phyloP scores from a whole-genome alignment of 2,329 filamentous ascomycete genomes.

The Aspergillus flavus region DNA sequence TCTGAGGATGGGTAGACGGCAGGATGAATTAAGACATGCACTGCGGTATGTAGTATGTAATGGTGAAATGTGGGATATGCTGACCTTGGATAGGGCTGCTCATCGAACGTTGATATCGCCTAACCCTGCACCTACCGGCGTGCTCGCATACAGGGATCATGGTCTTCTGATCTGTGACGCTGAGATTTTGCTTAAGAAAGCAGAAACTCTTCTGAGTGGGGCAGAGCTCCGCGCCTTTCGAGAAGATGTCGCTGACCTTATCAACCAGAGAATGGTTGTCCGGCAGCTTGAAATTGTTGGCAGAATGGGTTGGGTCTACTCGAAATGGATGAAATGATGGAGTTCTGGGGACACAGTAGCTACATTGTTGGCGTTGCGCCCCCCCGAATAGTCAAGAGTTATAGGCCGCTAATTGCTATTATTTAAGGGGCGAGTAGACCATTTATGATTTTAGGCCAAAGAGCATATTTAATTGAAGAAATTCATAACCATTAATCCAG shows the following conservation, averaged over 20 bases:
- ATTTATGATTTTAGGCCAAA: not conserved
- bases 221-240: constrained; percentile 81
- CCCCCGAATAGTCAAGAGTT: not conserved
- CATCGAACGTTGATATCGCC: constrained; percentile 76
- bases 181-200: constrained; percentile 74
- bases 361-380: not conserved
- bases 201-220: constrained; percentile 68
- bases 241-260: constrained; percentile 83
- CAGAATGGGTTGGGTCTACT: constrained; percentile 88
- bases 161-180: constrained; percentile 88
- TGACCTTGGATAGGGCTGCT: constrained; percentile 62
- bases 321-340: constrained; percentile 63
- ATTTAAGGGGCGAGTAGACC: not conserved
- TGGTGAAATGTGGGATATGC: not conserved
- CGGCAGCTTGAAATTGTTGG: constrained; percentile 78
- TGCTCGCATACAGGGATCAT: constrained; percentile 89
- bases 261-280: constrained; percentile 75
- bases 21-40: constrained; percentile 72
- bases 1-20: constrained; percentile 63
- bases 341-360: not conserved
- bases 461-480: not conserved
- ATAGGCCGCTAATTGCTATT: not conserved
- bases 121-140: constrained; percentile 69
- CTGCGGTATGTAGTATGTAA: constrained; percentile 57
- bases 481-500: too few species aligned